These are phyloP conservation scores for Choiromyces venosus DNA, from an alignment of 495 filamentous ascomycete species.

Conservation along the genomic window DNA sequence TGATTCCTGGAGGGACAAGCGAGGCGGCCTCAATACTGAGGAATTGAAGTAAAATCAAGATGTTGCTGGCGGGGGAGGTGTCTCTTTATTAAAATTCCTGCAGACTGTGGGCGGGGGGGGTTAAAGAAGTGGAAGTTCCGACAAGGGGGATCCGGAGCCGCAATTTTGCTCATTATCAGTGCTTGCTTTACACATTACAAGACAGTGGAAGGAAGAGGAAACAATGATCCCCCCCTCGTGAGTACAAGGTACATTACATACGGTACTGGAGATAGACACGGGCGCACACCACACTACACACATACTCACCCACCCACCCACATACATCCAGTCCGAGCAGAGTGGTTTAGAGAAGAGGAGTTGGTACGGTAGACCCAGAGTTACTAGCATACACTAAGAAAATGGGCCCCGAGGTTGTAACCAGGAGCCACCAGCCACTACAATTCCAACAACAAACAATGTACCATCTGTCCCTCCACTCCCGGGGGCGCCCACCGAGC, in stretches of 20 bases:
- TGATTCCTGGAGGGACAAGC: neutral
- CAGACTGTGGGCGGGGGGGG: too few relatives aligned
- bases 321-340: neutral
- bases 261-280: neutral
- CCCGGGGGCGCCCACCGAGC: neutral
- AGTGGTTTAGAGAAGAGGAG: neutral
- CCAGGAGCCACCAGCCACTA: neutral
- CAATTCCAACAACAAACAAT: neutral
- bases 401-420: neutral
- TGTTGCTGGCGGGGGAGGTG: neutral
- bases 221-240: neutral
- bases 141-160: neutral
- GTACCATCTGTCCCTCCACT: neutral
- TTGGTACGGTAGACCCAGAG: neutral
- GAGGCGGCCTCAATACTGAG: neutral
- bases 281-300: too few relatives aligned
- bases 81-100: constrained; percentile 1
- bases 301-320: neutral
- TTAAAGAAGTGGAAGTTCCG: neutral
- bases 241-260: neutral
- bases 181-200: too few relatives aligned
- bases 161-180: neutral
- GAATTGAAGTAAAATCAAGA: neutral
- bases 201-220: neutral
- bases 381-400: neutral